phyloP scores from a whole-genome alignment of 1,284 basidiomycete species.

The Austroboletus rostrupii region DNA sequence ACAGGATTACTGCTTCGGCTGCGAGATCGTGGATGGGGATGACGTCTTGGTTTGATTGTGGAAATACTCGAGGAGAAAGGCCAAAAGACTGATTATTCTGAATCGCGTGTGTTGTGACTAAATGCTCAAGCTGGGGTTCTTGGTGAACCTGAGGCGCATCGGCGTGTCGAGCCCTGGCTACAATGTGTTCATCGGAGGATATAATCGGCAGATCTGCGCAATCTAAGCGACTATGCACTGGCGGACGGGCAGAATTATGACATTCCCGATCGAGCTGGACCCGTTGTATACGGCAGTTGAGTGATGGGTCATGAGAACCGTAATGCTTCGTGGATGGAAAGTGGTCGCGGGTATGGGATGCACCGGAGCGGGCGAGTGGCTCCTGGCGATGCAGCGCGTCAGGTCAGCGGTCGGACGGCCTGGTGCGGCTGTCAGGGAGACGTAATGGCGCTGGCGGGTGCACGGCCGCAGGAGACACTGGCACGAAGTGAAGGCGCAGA shows the following conservation, averaged over 20 bases:
- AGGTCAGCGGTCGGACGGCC: too few relatives aligned
- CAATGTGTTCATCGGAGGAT: slow-evolving; percentile 6
- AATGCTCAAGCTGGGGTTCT: not conserved
- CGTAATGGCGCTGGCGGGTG: too few relatives aligned
- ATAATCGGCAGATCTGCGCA: slow-evolving; percentile 14
- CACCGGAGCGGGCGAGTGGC: not conserved
- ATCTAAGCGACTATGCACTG: slow-evolving; percentile 11
- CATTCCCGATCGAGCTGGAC: slow-evolving; percentile 8
- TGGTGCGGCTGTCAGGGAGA: too few relatives aligned
- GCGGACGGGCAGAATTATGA: slow-evolving; percentile 12
- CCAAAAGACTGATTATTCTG: not conserved
- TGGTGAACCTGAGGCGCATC: not conserved
- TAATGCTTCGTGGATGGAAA: slow-evolving; percentile 12
- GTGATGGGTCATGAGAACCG: slow-evolving; percentile 11
- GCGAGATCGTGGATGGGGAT: not conserved
- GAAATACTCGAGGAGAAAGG: not conserved
- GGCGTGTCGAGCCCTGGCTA: not conserved
- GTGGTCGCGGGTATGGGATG: slow-evolving; percentile 3
- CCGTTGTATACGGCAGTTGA: slow-evolving; percentile 3
- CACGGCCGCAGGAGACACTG: slow-evolving; percentile 4
- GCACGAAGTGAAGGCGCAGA: not conserved
- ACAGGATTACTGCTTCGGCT: not conserved
- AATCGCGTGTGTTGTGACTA: too few relatives aligned
- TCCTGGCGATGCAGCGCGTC: too few relatives aligned
- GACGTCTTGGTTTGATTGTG: too few relatives aligned